Conservation (phyloP, 305 asterid genomes). For the Solanum hybrid region DNA sequence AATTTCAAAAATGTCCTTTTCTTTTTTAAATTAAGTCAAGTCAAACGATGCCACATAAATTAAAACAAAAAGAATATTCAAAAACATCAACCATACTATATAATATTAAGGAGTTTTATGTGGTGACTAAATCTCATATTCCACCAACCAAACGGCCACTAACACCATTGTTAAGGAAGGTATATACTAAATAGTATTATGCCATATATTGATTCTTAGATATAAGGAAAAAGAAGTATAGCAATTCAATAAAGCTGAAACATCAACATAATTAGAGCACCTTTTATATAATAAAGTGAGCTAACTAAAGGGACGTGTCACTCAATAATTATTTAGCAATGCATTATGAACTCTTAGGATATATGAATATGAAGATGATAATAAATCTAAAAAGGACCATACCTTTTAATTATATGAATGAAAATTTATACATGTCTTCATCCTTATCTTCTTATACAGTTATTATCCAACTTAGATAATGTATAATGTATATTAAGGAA, state of each 20-base stretch:
- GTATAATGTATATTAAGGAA: neutral
- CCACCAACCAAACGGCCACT: neutral
- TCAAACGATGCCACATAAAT: neutral
- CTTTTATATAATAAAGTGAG: neutral
- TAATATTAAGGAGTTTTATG: neutral
- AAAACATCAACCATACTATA: neutral
- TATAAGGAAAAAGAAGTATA: neutral
- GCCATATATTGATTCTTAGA: neutral
- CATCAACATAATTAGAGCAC: neutral
- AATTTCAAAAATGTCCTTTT: neutral
- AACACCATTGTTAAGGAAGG: neutral
- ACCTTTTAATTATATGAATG: neutral
- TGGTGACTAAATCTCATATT: neutral
- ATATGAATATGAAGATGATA: neutral
- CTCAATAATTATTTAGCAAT: neutral
- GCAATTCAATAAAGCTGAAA: neutral
- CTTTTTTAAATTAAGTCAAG: neutral
- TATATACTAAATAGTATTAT: neutral
- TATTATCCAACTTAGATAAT: conserved; percentile 4
- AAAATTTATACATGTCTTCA: neutral
- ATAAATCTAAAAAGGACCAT: neutral
- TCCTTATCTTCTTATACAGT: neutral
- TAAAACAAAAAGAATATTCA: neutral
- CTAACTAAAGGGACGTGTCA: neutral
- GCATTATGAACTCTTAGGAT: neutral